phyloP scores from a whole-genome alignment of 148 eudicot species.

The Hydrangea macrophylla region DNA sequence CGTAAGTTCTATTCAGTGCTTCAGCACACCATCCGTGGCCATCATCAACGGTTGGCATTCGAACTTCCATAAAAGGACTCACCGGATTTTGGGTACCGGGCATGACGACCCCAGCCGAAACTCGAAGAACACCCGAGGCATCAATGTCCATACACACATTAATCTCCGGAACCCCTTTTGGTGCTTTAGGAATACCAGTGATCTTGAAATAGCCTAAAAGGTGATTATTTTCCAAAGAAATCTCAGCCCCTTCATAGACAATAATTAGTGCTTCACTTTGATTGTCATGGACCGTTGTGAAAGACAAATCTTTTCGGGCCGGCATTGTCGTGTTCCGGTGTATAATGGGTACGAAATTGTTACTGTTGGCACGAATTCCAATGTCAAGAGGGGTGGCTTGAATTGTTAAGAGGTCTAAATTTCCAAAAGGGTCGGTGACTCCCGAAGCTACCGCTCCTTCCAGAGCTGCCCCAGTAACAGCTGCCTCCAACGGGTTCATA shows the following conservation, averaged over 20 bases:
- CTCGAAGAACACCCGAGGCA: conserved; percentile 64
- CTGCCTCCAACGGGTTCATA: conserved; percentile 70
- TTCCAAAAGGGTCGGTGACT: conserved; percentile 74
- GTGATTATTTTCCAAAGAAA: conserved; percentile 48
- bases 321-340: conserved; percentile 62
- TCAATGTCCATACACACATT: conserved; percentile 81
- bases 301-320: conserved; percentile 52
- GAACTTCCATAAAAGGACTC: conserved; percentile 72
- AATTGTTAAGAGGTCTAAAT: conserved; percentile 71
- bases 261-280: conserved; percentile 68
- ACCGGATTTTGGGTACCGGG: conserved; percentile 51
- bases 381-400: conserved; percentile 80
- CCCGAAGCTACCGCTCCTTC: conserved; percentile 98
- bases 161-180: conserved; percentile 75
- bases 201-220: conserved; percentile 80
- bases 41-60: conserved; percentile 89
- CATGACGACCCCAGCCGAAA: conserved; percentile 57
- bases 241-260: conserved; percentile 76
- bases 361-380: conserved; percentile 63
- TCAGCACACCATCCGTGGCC: conserved; percentile 91
- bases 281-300: conserved; percentile 75
- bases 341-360: conserved; percentile 62
- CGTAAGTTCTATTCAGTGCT: conserved; percentile 54
- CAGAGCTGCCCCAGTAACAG: conserved; percentile 80
- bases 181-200: conserved; percentile 62